Base-by-base conservation (phyloP, 768 basidiomycete genomes). In the Fistulinella prunicolor region DNA sequence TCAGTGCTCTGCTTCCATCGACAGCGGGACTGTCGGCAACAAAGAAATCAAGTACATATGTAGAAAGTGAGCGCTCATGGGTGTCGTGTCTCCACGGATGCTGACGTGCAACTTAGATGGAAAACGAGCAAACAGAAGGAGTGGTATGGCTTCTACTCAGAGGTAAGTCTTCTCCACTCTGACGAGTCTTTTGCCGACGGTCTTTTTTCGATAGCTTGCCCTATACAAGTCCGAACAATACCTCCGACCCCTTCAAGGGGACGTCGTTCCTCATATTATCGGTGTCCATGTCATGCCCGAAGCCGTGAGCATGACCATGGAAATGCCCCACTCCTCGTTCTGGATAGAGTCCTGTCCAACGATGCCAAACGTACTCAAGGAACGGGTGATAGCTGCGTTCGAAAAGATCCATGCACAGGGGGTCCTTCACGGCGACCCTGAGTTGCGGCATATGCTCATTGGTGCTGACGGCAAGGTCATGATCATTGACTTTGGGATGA, bases 311-410 rank as follows among this genome's bases (percentile, higher is more conserved):
- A 38, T 70, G 23, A 69, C 74, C 12, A 77, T 81, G 72, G 79
- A 78, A 54, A 65, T 76, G 14, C 83, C 83, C 1, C 80, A 84
- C 54, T 67, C 64, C 14, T 70, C 72, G 7, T 80, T 83, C 61
- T 84, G 83, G 82, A 73, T 81, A 50, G 76, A 83, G 53, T 79
- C 84, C 13, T 78, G 74, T 5, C 61, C 74, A 3, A 73, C 70
- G 36, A 84, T 85, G 81, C 80, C 82, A 4, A 55, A 62, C 7
- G 61, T 71, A 10, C 63, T 83, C 44, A 85, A 85, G 62, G 69
- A 75, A 46, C 69, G 68, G 26, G 75, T 78, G 47, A 61, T 85
- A 9, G 69, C 70, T 4, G 77, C 81, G 9, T 78, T 77, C 51
- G 63, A 71, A 46, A 70, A 73, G 51, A 59, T 81, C 10, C 79